Evolutionary conservation across 2,329 filamentous ascomycete species (phyloP), one percentile per base, ranked within the genome.

Genomic region (Trichoderma koningii): DNA sequence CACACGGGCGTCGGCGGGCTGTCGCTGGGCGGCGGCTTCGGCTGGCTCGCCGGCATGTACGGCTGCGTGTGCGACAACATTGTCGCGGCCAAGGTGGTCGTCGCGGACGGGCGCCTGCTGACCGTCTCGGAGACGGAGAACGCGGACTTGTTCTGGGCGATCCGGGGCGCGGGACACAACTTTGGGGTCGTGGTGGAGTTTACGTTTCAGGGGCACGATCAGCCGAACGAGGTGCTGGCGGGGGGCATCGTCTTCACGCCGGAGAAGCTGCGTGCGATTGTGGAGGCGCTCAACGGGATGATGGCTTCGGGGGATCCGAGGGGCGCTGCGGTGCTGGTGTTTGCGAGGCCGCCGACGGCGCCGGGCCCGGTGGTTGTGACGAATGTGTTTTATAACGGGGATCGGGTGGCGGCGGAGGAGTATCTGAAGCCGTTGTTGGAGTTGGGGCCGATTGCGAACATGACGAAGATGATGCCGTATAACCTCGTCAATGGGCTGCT

Each of bases 1-100:
- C 83, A 88, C 68, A 88, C 85, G 0, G 86, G 87, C 3, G 81
- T 88, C 9, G 85, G 84, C 3, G 87, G 84, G 0, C 74, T 88
- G 15, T 81, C 81, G 0, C 70, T 87, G 0, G 85, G 85, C 0
- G 86, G 85, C 30, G 86, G 85, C 0, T 84, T 86, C 69, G 85
- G 87, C 2, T 83, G 81, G 73, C 76, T 89, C 4, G 82, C 78
- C 17, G 81, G 83, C 0, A 76, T 77, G 19, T 76, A 85, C 61
- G 88, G 87, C 0, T 77, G 88, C 5, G 72, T 76, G 2, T 73
- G 79, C 7, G 81, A 83, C 68, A 78, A 78, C 9, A 70, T 83
- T 3, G 30, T 80, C 5, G 74, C 73, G 0, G 75, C 72, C 0
- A 71, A 77, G 34, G 71, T 82, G 6, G 76, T 82, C 2, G 73